Percentiles rank a stretch among this genome's conserved stretches.
phyloP scores from a whole-genome alignment of 1,284 basidiomycete genomes.

The Sphagnurus paluster region DNA sequence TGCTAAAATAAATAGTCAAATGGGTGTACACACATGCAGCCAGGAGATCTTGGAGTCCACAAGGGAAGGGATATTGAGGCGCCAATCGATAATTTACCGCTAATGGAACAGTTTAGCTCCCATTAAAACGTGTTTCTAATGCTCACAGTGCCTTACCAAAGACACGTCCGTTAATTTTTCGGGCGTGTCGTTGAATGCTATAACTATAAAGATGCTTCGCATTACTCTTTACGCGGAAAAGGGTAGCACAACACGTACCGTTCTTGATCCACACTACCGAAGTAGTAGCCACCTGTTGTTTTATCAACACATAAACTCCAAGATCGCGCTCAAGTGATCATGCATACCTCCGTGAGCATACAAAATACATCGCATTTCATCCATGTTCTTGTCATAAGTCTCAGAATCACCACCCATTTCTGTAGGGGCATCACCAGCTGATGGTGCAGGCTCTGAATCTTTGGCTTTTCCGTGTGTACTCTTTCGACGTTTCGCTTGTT shows the following conservation, averaged over 20 bases:
- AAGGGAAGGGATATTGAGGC: constrained; percentile 97
- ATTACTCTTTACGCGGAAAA: constrained; percentile 3
- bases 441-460: constrained; percentile 1
- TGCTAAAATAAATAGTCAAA: neutral
- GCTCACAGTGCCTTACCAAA: constrained; percentile 56
- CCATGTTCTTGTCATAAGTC: constrained; percentile 70
- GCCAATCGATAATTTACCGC: constrained; percentile 90
- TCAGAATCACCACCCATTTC: constrained; percentile 28
- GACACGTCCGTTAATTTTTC: constrained; percentile 87
- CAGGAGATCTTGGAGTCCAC: constrained; percentile 85
- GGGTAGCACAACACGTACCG: constrained; percentile 37
- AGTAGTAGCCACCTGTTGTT: constrained; percentile 72
- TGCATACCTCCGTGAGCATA: constrained; percentile 76
- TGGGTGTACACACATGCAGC: constrained; percentile 69
- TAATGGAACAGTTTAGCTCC: constrained; percentile 26
- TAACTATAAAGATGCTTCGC: constrained; percentile 46
- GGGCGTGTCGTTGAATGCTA: constrained; percentile 82
- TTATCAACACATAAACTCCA: constrained; percentile 4
- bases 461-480: constrained; percentile 38
- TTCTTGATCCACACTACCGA: constrained; percentile 80
- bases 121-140: neutral
- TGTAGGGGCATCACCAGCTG: constrained; percentile 3
- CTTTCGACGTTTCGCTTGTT: constrained; percentile 54
- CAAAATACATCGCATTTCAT: constrained; percentile 83
- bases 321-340: neutral